phyloP scores from a whole-genome alignment of 2,329 filamentous ascomycete species.

The Fusarium anguioides region DNA sequence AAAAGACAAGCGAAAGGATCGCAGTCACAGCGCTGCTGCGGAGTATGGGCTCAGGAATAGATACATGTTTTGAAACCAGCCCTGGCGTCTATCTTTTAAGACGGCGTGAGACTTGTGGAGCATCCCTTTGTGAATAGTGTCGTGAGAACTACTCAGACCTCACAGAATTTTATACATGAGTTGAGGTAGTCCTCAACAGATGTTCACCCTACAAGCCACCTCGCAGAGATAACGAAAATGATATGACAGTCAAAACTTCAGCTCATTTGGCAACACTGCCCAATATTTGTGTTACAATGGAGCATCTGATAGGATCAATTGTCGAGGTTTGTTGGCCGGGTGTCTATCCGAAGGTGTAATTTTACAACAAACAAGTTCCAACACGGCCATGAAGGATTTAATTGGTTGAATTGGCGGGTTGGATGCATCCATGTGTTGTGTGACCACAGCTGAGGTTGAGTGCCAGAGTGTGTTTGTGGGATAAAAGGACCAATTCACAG shows the following conservation, averaged over 20 bases:
- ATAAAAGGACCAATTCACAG: conserved; percentile 10
- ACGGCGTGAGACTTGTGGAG: no score
- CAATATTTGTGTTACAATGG: not conserved
- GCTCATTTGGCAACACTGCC: not conserved
- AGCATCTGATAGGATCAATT: not conserved
- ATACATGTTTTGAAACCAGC: conserved; percentile 6
- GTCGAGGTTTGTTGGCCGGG: not conserved
- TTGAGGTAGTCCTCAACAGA: no score
- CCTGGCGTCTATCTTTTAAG: not conserved
- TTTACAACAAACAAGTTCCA: not conserved
- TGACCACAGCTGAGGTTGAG: conserved; percentile 1
- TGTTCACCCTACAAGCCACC: no score
- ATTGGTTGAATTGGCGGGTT: conserved; percentile 4
- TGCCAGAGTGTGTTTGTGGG: conserved; percentile 7
- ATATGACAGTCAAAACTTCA: conserved; percentile 5
- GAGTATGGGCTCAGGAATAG: not conserved
- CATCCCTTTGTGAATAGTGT: no score
- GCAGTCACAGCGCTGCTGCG: not conserved
- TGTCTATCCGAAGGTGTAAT: not conserved
- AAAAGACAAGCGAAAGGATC: conserved; percentile 6
- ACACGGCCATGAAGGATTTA: not conserved
- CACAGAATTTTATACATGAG: no score
- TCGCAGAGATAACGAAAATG: not conserved
- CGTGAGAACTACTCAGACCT: no score
- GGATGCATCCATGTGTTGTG: conserved; percentile 18